These are phyloP conservation scores for Lichtheimia ramosa DNA, from an alignment of 371 early-diverging fungal species.

Conservation along the genomic window DNA sequence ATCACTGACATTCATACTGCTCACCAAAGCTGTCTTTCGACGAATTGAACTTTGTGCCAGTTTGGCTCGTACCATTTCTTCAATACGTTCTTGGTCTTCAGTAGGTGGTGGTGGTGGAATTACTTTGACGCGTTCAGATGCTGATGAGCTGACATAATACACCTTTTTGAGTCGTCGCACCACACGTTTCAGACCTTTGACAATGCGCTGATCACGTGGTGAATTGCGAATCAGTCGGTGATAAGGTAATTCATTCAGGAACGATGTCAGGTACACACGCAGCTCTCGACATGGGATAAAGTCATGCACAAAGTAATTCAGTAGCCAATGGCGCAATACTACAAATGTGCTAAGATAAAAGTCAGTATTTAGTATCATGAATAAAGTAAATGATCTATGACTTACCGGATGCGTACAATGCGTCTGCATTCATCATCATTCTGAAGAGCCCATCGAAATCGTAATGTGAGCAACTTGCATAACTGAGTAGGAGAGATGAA, in stretches of 20 bases:
- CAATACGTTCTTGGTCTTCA: slow-evolving; percentile 33
- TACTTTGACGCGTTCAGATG: slow-evolving; percentile 35
- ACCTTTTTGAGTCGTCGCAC: slow-evolving; percentile 46
- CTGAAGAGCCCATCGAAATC: slow-evolving; percentile 62
- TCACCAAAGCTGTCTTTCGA: slow-evolving; percentile 32
- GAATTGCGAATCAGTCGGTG: slow-evolving; percentile 46
- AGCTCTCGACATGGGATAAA: slow-evolving; percentile 56
- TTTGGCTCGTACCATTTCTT: slow-evolving; percentile 38
- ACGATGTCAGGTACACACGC: slow-evolving; percentile 39
- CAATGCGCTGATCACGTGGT: slow-evolving; percentile 55
- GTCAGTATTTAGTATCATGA: background rate
- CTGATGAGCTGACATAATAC: slow-evolving; percentile 30
- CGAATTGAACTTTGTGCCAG: slow-evolving; percentile 32
- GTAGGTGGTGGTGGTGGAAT: slow-evolving; percentile 47
- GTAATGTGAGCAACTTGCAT: slow-evolving; percentile 54
- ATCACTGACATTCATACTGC: slow-evolving; percentile 27
- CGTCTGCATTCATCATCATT: slow-evolving; percentile 55
- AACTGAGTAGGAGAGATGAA: slow-evolving; percentile 62
- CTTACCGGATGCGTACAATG: slow-evolving; percentile 59
- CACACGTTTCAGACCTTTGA: slow-evolving; percentile 49
- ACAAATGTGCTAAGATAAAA: slow-evolving; percentile 55
- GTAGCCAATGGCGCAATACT: slow-evolving; percentile 66
- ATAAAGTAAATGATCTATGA: background rate
- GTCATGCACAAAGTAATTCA: slow-evolving; percentile 67
- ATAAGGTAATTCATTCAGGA: slow-evolving; percentile 42